Percentiles rank a stretch among this genome's conserved stretches.
phyloP scores from a whole-genome alignment of 805 yeast species.

The Millerozyma acaciae region DNA sequence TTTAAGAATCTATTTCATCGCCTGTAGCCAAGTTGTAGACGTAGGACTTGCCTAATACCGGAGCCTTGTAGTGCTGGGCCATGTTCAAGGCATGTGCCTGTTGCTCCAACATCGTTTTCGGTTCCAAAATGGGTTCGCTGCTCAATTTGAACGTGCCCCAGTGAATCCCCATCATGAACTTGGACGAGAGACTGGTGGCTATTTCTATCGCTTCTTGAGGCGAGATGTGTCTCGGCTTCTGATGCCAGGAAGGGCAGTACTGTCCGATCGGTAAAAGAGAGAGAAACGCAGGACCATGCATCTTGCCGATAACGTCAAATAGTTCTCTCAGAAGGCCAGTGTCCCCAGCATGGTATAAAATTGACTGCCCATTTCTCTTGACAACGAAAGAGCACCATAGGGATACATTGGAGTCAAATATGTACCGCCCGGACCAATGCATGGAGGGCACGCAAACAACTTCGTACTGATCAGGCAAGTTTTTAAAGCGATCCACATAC shows the following conservation, averaged over 20 bases:
- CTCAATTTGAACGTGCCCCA: slow-evolving; percentile 95
- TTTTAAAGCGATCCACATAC: slow-evolving; percentile 34
- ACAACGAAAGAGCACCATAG: slow-evolving; percentile 88
- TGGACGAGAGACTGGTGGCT: slow-evolving; percentile 56
- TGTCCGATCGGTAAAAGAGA: slow-evolving; percentile 92
- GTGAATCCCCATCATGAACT: slow-evolving; percentile 79
- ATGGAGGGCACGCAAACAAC: slow-evolving; percentile 88
- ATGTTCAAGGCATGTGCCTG: slow-evolving; percentile 42
- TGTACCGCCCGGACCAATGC: slow-evolving; percentile 93
- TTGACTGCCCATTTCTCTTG: slow-evolving; percentile 60
- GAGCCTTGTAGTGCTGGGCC: slow-evolving; percentile 48
- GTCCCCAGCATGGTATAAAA: slow-evolving; percentile 91
- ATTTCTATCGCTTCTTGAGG: slow-evolving; percentile 76
- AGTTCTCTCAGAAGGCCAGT: slow-evolving; percentile 82
- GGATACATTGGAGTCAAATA: slow-evolving; percentile 75
- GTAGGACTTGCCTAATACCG: slow-evolving; percentile 73
- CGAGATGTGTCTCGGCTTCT: slow-evolving; percentile 79
- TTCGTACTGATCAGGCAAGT: slow-evolving; percentile 54
- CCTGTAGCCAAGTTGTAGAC: slow-evolving; percentile 39
- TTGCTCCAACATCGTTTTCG: slow-evolving; percentile 55
- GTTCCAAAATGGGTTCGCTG: slow-evolving; percentile 84
- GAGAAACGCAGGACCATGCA: slow-evolving; percentile 53
- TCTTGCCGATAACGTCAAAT: slow-evolving; percentile 60
- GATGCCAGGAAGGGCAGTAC: slow-evolving; percentile 93
- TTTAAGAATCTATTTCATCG: slow-evolving; percentile 13